Evolutionary conservation across 2,329 filamentous ascomycete genomes (phyloP), one percentile per base, ranked within the genome.

Genomic region (Purpureocillium takamizusanense): DNA sequence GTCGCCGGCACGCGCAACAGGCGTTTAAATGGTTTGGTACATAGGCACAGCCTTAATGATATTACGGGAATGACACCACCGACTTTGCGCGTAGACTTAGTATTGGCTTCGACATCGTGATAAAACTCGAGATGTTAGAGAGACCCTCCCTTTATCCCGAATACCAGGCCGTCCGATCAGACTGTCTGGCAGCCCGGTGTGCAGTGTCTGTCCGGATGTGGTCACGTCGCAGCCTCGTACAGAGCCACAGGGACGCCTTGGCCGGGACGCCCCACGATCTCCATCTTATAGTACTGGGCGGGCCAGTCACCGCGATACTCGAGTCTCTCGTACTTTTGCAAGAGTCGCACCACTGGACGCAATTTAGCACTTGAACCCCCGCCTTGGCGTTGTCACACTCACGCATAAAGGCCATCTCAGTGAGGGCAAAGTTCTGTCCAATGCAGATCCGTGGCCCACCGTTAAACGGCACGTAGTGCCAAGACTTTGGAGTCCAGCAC

Each of bases 401-500:
- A 30, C 28, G 28, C n/a, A 14, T 30, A 30, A 13, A 30, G 6
- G 28, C 28, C 28, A 30, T 30, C 28, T 30, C 28, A 6, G 28
- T 30, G 7, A 30, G 11, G 6, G 28, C 28, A 30, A 30, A 30
- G 28, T 30, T 30, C 68, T 90, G 83, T 1, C 83, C 82, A 42
- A 87, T 76, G 58, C 83, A 86, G 52, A 85, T 82, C 21, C 83
- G 66, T 30, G 83, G 79, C 1, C 82, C 83, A 8, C 80, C 80
- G 54, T 86, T 86, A 59, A 86, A 86, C 4, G 83, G 83, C 30
- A 86, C 71, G 53, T 83, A 86, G 44, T 79, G 72, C 76, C 81
- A 85, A 0, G 76, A 74, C 51, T 70, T 72, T 1, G 78, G 79
- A 52, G 77, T 72, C 71, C 76, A 76, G 46, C 59, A 45, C 36